Evolutionary conservation across 2,329 filamentous ascomycete species (phyloP).

Genomic region (Cercospora berteroae): DNA sequence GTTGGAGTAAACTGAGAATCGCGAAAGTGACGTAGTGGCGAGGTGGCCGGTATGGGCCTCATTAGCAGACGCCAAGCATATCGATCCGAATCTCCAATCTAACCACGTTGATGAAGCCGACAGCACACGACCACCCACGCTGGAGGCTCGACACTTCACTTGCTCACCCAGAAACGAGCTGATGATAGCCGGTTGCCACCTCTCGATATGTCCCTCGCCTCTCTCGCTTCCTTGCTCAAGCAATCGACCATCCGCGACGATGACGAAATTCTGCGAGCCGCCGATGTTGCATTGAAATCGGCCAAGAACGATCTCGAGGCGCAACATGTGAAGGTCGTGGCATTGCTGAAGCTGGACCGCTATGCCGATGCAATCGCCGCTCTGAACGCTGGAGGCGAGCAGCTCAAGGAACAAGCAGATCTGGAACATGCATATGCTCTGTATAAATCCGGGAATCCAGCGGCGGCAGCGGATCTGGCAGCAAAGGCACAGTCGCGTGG

Average conservation of each 20-base stretch:
- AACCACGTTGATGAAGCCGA: not conserved
- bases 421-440: constrained; percentile 79
- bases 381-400: constrained; percentile 62
- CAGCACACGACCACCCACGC: not conserved
- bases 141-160: constrained; percentile 1
- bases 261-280: constrained; percentile 67
- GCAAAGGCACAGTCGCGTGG: constrained; percentile 46
- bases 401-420: constrained; percentile 59
- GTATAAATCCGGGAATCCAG: constrained; percentile 72
- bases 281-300: constrained; percentile 57
- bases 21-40: too few species aligned
- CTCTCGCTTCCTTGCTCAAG: constrained; percentile 56
- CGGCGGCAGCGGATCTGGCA: constrained; percentile 60
- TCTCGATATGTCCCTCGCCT: constrained; percentile 17
- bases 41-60: too few species aligned
- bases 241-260: constrained; percentile 65
- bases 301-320: constrained; percentile 60
- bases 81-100: constrained; percentile 3
- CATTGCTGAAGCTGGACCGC: constrained; percentile 77
- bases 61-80: not conserved
- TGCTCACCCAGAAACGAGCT: not conserved
- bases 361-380: constrained; percentile 73
- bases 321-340: constrained; percentile 68
- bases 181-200: not conserved
- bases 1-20: too few species aligned